A percentile compares a stretch with the other conserved stretches of the same genome.
These are phyloP conservation scores for Fusarium chuoi DNA, from an alignment of 2,329 filamentous ascomycete species.

Conservation along the genomic window DNA sequence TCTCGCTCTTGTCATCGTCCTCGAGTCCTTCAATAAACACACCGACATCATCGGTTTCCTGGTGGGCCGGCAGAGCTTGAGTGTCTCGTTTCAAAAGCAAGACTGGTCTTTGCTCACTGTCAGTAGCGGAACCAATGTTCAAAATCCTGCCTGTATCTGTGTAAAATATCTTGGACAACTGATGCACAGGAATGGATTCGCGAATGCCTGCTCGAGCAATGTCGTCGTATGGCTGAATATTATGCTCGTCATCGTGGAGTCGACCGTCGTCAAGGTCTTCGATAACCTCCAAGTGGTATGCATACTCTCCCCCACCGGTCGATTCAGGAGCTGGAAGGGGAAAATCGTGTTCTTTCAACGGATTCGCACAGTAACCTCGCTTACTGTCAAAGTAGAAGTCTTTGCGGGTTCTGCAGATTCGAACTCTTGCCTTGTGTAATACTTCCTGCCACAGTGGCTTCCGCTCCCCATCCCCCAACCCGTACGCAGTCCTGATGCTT, in stretches of 20 bases:
- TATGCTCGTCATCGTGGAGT: conserved; percentile 57
- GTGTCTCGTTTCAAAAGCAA: conserved; percentile 49
- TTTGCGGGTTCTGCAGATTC: conserved; percentile 75
- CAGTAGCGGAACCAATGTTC: conserved; percentile 72
- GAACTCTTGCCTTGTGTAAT: conserved; percentile 89
- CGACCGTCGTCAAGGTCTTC: conserved; percentile 78
- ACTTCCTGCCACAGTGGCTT: conserved; percentile 93
- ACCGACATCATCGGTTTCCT: not conserved
- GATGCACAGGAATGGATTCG: conserved; percentile 63
- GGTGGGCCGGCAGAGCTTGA: conserved; percentile 12
- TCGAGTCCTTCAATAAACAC: conserved; percentile 57
- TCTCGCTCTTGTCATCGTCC: not conserved
- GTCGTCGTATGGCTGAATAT: conserved; percentile 52
- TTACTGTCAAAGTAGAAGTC: conserved; percentile 36
- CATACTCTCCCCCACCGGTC: conserved; percentile 58
- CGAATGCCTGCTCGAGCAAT: conserved; percentile 59
- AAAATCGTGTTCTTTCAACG: not conserved
- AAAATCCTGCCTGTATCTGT: conserved; percentile 90
- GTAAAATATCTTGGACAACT: conserved; percentile 91
- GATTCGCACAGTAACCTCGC: conserved; percentile 23
- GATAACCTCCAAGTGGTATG: conserved; percentile 83
- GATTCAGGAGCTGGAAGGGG: conserved; percentile 1
- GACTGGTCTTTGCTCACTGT: conserved; percentile 56
- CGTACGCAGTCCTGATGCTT: conserved; percentile 33
- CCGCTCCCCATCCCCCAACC: conserved; percentile 57